Conservation (phyloP, 768 basidiomycete genomes). For the Lentinus brumalis region DNA sequence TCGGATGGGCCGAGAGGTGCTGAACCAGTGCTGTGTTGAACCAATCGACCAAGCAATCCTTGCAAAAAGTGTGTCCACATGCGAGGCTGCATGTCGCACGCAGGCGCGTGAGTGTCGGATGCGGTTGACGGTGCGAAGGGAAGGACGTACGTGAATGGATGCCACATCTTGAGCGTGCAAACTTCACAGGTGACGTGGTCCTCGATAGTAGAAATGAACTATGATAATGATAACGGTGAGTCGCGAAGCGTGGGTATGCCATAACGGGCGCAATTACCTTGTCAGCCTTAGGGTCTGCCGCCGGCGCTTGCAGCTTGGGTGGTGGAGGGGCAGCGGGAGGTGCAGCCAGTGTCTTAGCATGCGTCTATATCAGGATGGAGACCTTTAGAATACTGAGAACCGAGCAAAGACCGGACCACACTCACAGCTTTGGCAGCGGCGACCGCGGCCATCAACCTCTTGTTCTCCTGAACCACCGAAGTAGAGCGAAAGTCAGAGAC, state of each 20-base stretch:
- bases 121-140: not conserved
- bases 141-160: constrained; percentile 59
- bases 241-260: not conserved
- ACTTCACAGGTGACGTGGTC: constrained; percentile 65
- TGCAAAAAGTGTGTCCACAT: constrained; percentile 75
- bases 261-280: not conserved
- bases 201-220: constrained; percentile 37
- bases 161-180: constrained; percentile 65
- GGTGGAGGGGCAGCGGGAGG: not conserved
- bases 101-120: constrained; percentile 1
- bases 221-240: not conserved
- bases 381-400: not conserved
- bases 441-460: constrained; percentile 3
- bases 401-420: not conserved
- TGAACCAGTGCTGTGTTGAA: constrained; percentile 50
- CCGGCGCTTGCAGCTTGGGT: not conserved
- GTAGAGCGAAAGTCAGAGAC: not conserved
- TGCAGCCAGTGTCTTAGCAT: not conserved
- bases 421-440: constrained; percentile 6
- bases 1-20: constrained; percentile 50
- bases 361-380: not conserved
- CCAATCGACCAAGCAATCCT: constrained; percentile 59
- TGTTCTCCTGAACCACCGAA: constrained; percentile 5
- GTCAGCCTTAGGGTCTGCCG: constrained; percentile 1
- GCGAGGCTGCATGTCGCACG: constrained; percentile 46